Base-by-base conservation (phyloP, 495 filamentous ascomycete genomes). In the Lasiosphaeria hispida region DNA sequence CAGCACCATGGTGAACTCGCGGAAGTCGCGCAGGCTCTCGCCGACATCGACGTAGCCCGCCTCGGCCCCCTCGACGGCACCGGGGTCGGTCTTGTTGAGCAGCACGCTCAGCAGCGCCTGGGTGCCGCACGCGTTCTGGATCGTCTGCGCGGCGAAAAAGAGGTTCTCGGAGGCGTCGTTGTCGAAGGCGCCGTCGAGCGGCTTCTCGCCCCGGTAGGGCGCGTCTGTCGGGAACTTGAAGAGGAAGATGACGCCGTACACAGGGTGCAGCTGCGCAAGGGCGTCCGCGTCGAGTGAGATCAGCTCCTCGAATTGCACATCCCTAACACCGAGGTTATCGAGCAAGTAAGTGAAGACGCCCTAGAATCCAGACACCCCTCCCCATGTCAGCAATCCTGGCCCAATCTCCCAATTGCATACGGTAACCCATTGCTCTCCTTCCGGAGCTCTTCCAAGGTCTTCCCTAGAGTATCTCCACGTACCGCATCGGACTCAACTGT, bases 161-260 rank as follows among this genome's bases (percentile, higher is more conserved):
- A 97, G 75, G 53, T 79, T 77, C 61, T 91, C 84, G 3, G 87
- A 75, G 1, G 91, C 89, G 10, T 77, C 80, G 57, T 78, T 75
- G 75, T 96, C 93, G 74, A 89, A 96, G 43, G 72, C 79, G 48
- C 94, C 92, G 70, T 96, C 89, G 40, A 89, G 87, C 17, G 83
- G 80, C 48, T 78, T 77, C 55, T 86, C 81, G 55, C 77, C 72
- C 43, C 80, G 78, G 63, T 83, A 82, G 52, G 82, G 83, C 55
- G 85, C 78, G 70, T 89, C 88, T 42, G 87, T 89, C 18, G 87
- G 90, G 77, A 89, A 99, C 79, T 96, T 97, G 85, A 99, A 99
- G 70, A 99, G 91, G 77, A 99, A 97, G 70, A 99, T 97, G 61
- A 97, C 92, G 70, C 94, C 94, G 77, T 97, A 96, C 61, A 96